Evolutionary conservation across 805 yeast genomes (phyloP).

Genomic region (Candida odintsovae): DNA sequence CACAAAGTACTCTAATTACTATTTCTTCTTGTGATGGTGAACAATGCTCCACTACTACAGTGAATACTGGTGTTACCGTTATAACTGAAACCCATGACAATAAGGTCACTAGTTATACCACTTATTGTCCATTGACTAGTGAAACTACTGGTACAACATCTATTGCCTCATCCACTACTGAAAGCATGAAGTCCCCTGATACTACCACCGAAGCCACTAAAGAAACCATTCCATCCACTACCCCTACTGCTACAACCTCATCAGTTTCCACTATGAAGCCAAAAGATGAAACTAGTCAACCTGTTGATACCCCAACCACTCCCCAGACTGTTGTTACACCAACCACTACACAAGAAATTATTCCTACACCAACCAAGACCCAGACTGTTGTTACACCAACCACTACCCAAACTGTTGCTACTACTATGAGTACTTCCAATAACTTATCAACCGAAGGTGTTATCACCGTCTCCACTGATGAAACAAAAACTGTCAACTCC

Average conservation of each 20-base stretch:
- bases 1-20: slow-evolving; percentile 18
- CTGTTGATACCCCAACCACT: not conserved
- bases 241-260: not conserved
- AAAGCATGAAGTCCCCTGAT: not conserved
- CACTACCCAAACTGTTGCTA: not conserved
- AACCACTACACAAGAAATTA: too few species aligned
- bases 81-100: slow-evolving; percentile 29
- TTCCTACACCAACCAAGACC: too few species aligned
- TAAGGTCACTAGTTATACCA: slow-evolving; percentile 12
- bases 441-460: not conserved
- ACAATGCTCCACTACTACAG: slow-evolving; percentile 27
- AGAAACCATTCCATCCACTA: not conserved
- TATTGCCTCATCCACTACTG: not conserved
- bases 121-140: slow-evolving; percentile 9
- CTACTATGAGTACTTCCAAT: not conserved
- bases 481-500: slow-evolving; percentile 8
- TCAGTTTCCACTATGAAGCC: not conserved
- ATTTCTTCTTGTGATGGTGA: slow-evolving; percentile 30
- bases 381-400: too few species aligned
- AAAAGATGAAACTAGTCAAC: not conserved
- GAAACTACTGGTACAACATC: not conserved
- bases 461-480: slow-evolving; percentile 21
- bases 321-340: too few species aligned
- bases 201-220: not conserved
- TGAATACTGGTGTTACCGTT: slow-evolving; percentile 29